These are phyloP conservation scores for Roridomyces roridus DNA, from an alignment of 768 basidiomycete species.

Conservation along the genomic window DNA sequence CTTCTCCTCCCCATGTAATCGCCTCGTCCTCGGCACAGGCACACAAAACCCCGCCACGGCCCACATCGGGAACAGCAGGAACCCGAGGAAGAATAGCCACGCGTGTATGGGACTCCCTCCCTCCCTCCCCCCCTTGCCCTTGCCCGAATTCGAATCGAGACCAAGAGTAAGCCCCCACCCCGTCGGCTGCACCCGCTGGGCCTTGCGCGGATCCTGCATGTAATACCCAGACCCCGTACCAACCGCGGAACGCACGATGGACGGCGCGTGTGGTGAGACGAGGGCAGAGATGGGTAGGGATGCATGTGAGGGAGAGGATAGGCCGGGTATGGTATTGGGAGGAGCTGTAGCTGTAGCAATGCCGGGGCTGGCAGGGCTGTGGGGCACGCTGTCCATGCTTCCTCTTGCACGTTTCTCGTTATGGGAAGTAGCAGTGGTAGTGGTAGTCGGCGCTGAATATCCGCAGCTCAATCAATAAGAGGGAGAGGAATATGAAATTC, in stretches of 20 bases:
- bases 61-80: constrained; percentile 70
- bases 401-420: constrained; percentile 70
- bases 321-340: constrained; percentile 32
- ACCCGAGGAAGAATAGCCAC: constrained; percentile 82
- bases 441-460: constrained; percentile 47
- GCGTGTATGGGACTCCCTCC: constrained; percentile 64
- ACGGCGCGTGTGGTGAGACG: constrained; percentile 80
- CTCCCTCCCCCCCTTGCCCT: too few relatives aligned
- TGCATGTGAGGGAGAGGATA: constrained; percentile 40
- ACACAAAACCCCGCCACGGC: constrained; percentile 57
- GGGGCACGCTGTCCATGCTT: constrained; percentile 49
- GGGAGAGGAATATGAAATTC: neutral
- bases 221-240: constrained; percentile 52
- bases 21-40: constrained; percentile 66
- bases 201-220: constrained; percentile 81
- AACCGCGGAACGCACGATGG: constrained; percentile 53
- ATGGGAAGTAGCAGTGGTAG: constrained; percentile 67
- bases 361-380: constrained; percentile 33
- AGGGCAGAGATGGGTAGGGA: constrained; percentile 85
- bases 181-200: constrained; percentile 62
- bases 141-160: too few relatives aligned
- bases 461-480: neutral
- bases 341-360: constrained; percentile 42
- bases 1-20: constrained; percentile 59
- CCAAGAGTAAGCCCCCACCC: constrained; percentile 66